Percentiles rank a stretch among this genome's conserved stretches.
Evolutionary conservation across 345 rosid genomes (phyloP).

Genomic region (Rhizophora apiculata): DNA sequence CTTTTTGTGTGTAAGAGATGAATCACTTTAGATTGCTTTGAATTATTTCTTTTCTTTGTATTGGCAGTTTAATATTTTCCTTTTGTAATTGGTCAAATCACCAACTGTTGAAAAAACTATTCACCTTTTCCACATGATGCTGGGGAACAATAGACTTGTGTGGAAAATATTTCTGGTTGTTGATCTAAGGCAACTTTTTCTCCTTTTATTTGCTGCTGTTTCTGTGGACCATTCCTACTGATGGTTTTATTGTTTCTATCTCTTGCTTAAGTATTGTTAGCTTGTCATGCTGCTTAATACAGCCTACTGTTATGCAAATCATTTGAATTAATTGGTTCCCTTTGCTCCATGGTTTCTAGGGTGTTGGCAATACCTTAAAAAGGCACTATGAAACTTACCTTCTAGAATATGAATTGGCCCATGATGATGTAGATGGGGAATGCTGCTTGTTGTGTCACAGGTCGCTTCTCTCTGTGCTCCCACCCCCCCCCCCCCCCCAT

Average conservation of each 20-base stretch:
- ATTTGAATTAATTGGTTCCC: neutral
- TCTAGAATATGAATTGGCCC: constrained; percentile 92
- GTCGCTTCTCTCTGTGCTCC: constrained; percentile 27
- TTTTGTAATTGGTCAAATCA: too few relatives aligned
- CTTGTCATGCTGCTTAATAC: neutral
- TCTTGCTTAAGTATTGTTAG: too few relatives aligned
- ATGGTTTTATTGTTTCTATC: neutral
- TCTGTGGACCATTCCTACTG: neutral
- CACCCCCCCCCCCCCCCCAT: too few relatives aligned
- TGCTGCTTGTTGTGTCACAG: constrained; percentile 97
- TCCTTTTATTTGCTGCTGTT: neutral
- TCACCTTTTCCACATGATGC: too few relatives aligned
- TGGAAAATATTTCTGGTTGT: too few relatives aligned
- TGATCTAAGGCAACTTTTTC: neutral
- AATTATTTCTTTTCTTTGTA: too few relatives aligned
- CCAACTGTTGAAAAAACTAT: too few relatives aligned
- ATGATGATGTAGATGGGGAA: constrained; percentile 97
- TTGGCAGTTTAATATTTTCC: too few relatives aligned
- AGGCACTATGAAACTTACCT: constrained; percentile 96
- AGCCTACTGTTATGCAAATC: neutral
- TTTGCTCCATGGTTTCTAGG: constrained; percentile 39
- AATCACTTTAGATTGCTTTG: too few relatives aligned
- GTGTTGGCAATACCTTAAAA: constrained; percentile 93
- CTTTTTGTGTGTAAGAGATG: too few relatives aligned
- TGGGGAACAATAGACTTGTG: too few relatives aligned